Base-by-base conservation (phyloP, 1,284 basidiomycete species). In the Tausonia pullulans region DNA sequence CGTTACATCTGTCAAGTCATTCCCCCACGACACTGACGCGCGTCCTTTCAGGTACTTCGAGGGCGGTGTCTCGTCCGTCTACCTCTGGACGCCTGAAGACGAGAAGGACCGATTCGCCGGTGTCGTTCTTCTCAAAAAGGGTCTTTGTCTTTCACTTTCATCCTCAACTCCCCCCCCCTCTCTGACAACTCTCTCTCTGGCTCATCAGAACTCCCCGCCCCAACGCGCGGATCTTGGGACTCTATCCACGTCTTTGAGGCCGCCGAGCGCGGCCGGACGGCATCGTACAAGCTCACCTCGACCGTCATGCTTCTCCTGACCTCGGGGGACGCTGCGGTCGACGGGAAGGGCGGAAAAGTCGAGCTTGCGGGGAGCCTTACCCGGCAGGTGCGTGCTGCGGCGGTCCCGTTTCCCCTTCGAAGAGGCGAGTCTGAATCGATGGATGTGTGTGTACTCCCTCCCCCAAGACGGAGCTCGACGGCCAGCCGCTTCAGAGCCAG, bases 221-320 rank as follows among this genome's bases (percentile, higher is more conserved):
- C 70, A 2, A 70, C 75, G 9, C 69, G 74, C 27, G 90, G 91
- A 50, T 86, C 89, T 53, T 99, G 96, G 96, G 94, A 98, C 75
- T 96, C 93, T 4, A 90, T 99, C 67, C 96, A 99, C 75, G 95
- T 98, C 55, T 98, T 99, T 72, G 96, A 98, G 75, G 85, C 88
- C 3, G 82, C 83, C 43, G 93, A 97, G 74, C 84, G 92, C 58
- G 91, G 91, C 6, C 82, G 93, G 56, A 86, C 87, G 70, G 91
- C 95, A 3, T 90, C 90, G 73, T 98, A 98, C 80, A 98, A 98
- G 78, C 81, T 99, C 66, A 98, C 95, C 0, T 93, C 90, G 51
- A 98, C 96, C 2, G 84, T 98, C 68, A 97, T 98, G 90, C 84
- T 99, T n/a, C 88, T 93, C 68, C 83, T 98, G 58, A 80, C 87